These are phyloP conservation scores for Coemansia sp. DNA, from an alignment of 192 early-diverging fungal species.

Conservation along the genomic window DNA sequence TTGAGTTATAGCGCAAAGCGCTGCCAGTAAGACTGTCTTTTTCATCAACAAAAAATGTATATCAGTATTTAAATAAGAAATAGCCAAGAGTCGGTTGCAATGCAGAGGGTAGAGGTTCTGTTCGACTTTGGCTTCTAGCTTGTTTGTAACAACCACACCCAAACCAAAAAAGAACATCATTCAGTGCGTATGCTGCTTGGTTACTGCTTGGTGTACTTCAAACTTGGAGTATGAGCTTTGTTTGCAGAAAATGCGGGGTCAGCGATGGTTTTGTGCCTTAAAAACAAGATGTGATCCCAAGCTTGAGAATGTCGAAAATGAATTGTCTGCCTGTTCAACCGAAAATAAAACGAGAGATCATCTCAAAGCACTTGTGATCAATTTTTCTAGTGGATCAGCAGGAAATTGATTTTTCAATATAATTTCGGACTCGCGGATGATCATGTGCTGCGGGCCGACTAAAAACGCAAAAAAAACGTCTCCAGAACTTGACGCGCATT, in stretches of 20 bases:
- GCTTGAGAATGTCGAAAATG: background rate
- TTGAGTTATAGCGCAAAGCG: constrained; percentile 7
- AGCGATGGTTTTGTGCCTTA: too few species aligned
- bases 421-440: background rate
- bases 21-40: constrained; percentile 5
- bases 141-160: too few species aligned
- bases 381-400: too few species aligned
- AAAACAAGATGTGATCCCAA: background rate
- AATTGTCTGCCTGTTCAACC: background rate
- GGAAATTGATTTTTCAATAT: background rate
- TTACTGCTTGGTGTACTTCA: background rate
- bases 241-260: background rate
- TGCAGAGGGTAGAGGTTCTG: background rate
- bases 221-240: background rate
- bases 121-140: too few species aligned
- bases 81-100: background rate
- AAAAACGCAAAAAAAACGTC: background rate
- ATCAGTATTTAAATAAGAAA: background rate
- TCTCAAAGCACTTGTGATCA: too few species aligned
- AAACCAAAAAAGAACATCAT: background rate
- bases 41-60: background rate
- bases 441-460: background rate
- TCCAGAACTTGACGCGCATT: background rate
- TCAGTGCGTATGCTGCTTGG: background rate
- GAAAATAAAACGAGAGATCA: too few species aligned